Evolutionary conservation across 2,329 filamentous ascomycete species (phyloP), one percentile per base, ranked within the genome.

Genomic region (Sordariomycetes sp.): DNA sequence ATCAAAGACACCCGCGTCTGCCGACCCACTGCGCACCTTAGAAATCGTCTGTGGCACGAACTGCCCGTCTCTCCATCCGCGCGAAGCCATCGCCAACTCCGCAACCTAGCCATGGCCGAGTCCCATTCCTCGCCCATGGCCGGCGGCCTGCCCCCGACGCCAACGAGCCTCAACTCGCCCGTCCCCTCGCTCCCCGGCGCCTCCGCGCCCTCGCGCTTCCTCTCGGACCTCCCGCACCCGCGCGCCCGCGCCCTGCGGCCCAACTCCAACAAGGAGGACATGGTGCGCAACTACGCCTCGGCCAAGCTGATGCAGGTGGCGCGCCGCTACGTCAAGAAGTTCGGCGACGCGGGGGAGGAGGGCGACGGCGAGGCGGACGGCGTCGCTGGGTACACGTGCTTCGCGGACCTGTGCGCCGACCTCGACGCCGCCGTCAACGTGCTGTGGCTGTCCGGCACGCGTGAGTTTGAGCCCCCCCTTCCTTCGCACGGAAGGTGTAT

Each of bases 371-470:
- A 3, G 72, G 65, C 4, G 79, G n/a, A 82, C 59, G 71, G 76
- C 14, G 70, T 80, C 2, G 67, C 74, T 2, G 81, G 80, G 24
- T 85, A 83, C 66, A 70, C 76, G 58, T 81, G 72, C 56, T 88
- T 93, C 68, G 77, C 75, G 55, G 86, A 92, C 66, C 80, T 90
- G 4, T 89, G 83, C 58, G 81, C 76, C 59, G 90, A 96, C 66
- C 71, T 96, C 1, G 88, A 92, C 59, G 78, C 79, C 6, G 69
- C 96, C 14, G 73, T 96, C 18, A 87, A 95, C 69, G 80, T 95
- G 8, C 72, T 96, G 5, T 97, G 93, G 93, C 80, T 90, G 24
- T 90, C 86, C 34, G 90, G 88, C 11, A 96, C 92, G 24, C 90
- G 90, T 91, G 77, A 69, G 89, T 70, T 20, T 3, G 22, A 24